A percentile compares a stretch with the other conserved stretches of the same genome.
Evolutionary conservation across 1,284 basidiomycete species (phyloP).

Genomic region (Apiotrichum brassicae): DNA sequence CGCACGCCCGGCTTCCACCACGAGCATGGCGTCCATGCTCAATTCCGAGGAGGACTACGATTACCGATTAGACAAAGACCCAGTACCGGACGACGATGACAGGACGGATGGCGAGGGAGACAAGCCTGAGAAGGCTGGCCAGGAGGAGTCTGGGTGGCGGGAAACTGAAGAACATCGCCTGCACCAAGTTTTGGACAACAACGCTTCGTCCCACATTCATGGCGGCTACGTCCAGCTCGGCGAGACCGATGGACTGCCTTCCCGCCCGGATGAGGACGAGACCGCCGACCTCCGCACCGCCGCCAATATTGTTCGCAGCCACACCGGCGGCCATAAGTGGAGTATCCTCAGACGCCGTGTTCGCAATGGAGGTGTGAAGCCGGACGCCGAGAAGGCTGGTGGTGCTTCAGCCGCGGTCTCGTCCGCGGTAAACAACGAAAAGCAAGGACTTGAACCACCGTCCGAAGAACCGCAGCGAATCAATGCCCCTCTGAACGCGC

Average conservation of each 20-base stretch:
- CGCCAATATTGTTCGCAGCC: conserved; percentile 42
- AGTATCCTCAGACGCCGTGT: conserved; percentile 41
- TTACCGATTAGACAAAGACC: conserved; percentile 41
- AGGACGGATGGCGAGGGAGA: conserved; percentile 5
- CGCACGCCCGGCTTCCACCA: not conserved
- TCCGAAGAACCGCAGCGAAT: not conserved
- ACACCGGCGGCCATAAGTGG: conserved; percentile 41
- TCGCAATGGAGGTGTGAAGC: conserved; percentile 7
- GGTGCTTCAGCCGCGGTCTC: not conserved
- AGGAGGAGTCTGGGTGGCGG: conserved; percentile 2
- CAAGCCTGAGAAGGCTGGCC: conserved; percentile 1
- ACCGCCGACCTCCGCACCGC: conserved; percentile 30
- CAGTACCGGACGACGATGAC: conserved; percentile 4
- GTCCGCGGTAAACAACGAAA: not conserved
- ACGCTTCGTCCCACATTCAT: conserved; percentile 27
- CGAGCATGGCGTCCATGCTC: not conserved
- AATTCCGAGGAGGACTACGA: conserved; percentile 42
- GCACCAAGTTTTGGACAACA: conserved; percentile 25
- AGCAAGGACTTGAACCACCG: not conserved
- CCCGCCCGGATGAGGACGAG: conserved; percentile 23
- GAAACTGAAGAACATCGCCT: conserved; percentile 10
- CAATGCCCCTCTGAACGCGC: conserved; percentile 9
- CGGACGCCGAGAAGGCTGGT: not conserved
- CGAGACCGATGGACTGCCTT: conserved; percentile 49
- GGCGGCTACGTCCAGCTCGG: conserved; percentile 45